phyloP scores from a whole-genome alignment of 345 rosid species.

The Carallia pectinifolia region DNA sequence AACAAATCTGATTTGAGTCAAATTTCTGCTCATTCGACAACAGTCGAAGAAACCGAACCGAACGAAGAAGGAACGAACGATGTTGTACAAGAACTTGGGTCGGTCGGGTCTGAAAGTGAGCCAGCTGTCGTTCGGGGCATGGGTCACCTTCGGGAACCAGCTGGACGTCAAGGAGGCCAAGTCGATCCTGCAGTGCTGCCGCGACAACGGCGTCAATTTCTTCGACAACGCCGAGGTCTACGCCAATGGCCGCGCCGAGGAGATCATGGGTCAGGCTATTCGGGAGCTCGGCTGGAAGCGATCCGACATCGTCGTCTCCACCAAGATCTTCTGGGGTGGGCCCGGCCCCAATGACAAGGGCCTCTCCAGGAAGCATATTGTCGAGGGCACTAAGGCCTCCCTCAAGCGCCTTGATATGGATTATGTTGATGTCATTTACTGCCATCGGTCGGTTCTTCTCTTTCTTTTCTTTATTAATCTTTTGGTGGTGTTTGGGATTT shows the following conservation, averaged over 20 bases:
- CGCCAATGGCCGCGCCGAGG: conserved; percentile 95
- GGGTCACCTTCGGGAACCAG: conserved; percentile 98
- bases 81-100: conserved; percentile 93
- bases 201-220: conserved; percentile 91
- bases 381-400: conserved; percentile 93
- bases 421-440: conserved; percentile 81
- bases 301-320: conserved; percentile 84
- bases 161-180: conserved; percentile 96
- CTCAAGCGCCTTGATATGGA: conserved; percentile 92
- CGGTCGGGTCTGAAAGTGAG: conserved; percentile 89
- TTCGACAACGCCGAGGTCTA: conserved; percentile 99
- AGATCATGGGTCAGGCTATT: conserved; percentile 97
- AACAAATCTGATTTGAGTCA: no score
- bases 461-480: neutral
- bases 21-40: no score
- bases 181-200: conserved; percentile 86
- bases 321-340: conserved; percentile 99
- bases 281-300: conserved; percentile 98
- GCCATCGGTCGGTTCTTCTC: conserved; percentile 49
- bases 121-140: conserved; percentile 84
- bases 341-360: conserved; percentile 95
- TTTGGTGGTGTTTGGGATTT: neutral
- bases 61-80: conserved; percentile 9
- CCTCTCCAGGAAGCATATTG: conserved; percentile 79
- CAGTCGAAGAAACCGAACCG: no score